Evolutionary conservation across 2,329 filamentous ascomycete genomes (phyloP).

Genomic region (Endocalyx cinctus): DNA sequence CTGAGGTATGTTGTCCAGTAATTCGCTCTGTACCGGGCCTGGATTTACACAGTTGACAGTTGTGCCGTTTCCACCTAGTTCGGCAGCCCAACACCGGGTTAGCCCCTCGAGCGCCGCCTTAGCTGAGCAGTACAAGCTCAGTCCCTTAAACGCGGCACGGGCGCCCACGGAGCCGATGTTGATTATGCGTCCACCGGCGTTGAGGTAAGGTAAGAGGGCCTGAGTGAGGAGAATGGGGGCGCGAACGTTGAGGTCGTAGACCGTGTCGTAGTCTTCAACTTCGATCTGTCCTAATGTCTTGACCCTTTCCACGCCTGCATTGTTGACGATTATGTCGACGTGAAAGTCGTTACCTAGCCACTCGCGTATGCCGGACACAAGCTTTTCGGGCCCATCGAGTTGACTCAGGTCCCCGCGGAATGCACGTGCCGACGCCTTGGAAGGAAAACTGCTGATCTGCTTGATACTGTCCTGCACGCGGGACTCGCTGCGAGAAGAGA

Average conservation of each 20-base stretch:
- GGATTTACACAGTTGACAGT: conserved; percentile 59
- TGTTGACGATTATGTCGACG: conserved; percentile 34
- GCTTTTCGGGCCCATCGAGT: conserved; percentile 11
- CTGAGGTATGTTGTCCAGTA: conserved; percentile 48
- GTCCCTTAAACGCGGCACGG: conserved; percentile 37
- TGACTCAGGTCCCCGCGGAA: conserved; percentile 19
- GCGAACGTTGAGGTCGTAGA: conserved; percentile 56
- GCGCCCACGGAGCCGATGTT: conserved; percentile 54
- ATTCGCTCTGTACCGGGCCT: conserved; percentile 54
- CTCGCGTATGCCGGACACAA: conserved; percentile 15
- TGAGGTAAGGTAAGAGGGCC: conserved; percentile 47
- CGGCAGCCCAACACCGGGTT: conserved; percentile 54
- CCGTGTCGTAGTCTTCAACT: conserved; percentile 43
- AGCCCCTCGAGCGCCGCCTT: conserved; percentile 59
- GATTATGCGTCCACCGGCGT: conserved; percentile 45
- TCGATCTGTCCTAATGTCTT: conserved; percentile 36
- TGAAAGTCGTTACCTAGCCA: conserved; percentile 11
- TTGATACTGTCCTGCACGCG: conserved; percentile 54
- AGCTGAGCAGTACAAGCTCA: conserved; percentile 49
- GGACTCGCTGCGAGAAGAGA: conserved; percentile 57
- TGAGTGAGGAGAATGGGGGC: conserved; percentile 50
- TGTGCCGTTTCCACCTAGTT: conserved; percentile 51
- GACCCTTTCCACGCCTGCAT: conserved; percentile 33
- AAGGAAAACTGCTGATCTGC: conserved; percentile 51
- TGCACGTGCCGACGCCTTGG: conserved; percentile 14